These are phyloP conservation scores for Xylaria sp. DNA, from an alignment of 2,329 filamentous ascomycete genomes.

Conservation along the genomic window DNA sequence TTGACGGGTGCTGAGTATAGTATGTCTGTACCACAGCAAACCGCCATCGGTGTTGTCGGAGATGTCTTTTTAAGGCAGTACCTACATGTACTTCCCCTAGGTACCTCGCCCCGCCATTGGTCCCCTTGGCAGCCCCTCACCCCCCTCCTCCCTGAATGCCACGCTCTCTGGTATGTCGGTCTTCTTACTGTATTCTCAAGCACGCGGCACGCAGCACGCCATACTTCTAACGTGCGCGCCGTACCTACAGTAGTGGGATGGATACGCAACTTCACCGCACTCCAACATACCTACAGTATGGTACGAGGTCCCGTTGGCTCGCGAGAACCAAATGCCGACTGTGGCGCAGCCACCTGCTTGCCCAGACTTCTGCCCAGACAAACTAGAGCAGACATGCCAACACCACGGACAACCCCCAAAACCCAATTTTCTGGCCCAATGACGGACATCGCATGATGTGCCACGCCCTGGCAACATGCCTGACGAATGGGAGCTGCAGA, in stretches of 20 bases:
- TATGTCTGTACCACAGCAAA: no score
- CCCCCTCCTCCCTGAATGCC: background rate
- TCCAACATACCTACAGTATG: background rate
- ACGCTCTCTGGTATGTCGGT: background rate
- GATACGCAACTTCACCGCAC: background rate
- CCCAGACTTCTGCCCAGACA: background rate
- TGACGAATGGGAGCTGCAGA: slow-evolving; percentile 21
- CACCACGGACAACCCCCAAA: background rate
- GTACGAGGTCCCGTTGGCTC: slow-evolving; percentile 24
- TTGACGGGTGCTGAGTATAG: background rate
- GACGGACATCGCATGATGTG: slow-evolving; percentile 16
- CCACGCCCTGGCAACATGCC: slow-evolving; percentile 1
- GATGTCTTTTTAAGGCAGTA: slow-evolving; percentile 29
- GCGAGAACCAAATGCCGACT: slow-evolving; percentile 18
- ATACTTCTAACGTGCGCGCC: slow-evolving; percentile 11
- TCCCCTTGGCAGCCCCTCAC: slow-evolving; percentile 2
- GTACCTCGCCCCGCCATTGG: background rate
- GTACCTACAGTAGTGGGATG: slow-evolving; percentile 22
- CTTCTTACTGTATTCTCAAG: background rate
- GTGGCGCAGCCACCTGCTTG: slow-evolving; percentile 22
- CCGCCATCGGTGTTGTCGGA: slow-evolving; percentile 7
- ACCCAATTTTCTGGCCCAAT: background rate
- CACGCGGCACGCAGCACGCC: slow-evolving; percentile 5
- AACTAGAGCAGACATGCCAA: background rate
- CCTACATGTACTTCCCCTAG: background rate